phyloP scores from a whole-genome alignment of 352 stramenopile species.

The Phytophthora rubi region DNA sequence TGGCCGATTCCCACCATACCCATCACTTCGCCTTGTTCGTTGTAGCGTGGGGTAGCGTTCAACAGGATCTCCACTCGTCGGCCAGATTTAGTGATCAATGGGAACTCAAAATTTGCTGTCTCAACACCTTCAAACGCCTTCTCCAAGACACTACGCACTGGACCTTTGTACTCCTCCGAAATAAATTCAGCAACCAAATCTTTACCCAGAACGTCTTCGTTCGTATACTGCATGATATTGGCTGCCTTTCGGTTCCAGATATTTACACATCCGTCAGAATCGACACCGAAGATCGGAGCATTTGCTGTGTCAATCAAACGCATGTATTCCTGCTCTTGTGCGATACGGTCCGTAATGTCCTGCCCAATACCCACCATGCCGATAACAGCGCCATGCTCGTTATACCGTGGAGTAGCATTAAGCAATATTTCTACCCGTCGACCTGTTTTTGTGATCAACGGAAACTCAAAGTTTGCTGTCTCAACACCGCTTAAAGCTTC shows the following conservation, averaged over 20 bases:
- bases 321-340: conserved; percentile 74
- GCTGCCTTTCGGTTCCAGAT: conserved; percentile 73
- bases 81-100: conserved; percentile 55
- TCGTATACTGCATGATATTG: conserved; percentile 63
- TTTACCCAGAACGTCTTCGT: conserved; percentile 52
- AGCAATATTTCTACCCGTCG: conserved; percentile 54
- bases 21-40: conserved; percentile 59
- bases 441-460: conserved; percentile 53
- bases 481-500: conserved; percentile 65
- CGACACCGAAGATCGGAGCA: conserved; percentile 72
- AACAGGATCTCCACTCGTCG: conserved; percentile 56
- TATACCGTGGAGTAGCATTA: conserved; percentile 59
- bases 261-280: conserved; percentile 58
- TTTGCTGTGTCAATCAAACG: conserved; percentile 78
- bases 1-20: conserved; percentile 65
- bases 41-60: conserved; percentile 58
- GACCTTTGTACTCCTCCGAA: conserved; percentile 39
- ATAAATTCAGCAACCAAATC: conserved; percentile 49
- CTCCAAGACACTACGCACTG: conserved; percentile 37
- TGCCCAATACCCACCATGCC: conserved; percentile 74
- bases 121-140: conserved; percentile 63
- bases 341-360: conserved; percentile 67
- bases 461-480: conserved; percentile 74
- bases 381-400: conserved; percentile 51
- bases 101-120: conserved; percentile 65